Evolutionary conservation across 2,329 filamentous ascomycete species (phyloP), one percentile per base, ranked within the genome.

Genomic region (Coniella lustricola): DNA sequence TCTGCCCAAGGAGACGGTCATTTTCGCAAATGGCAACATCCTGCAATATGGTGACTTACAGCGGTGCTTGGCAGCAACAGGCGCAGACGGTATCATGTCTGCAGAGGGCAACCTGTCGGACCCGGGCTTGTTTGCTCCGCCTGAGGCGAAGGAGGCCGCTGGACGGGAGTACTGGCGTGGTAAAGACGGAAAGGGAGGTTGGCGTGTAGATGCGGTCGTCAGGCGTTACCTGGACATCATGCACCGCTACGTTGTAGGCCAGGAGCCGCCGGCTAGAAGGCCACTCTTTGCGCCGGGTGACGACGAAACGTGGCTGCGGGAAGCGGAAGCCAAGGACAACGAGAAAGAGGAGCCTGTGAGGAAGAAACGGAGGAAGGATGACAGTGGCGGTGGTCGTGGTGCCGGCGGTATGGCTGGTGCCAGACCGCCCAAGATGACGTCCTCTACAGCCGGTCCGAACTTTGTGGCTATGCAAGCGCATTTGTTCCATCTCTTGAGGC

Each of bases 11-110:
- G 90, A 96, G 41, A 94, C 90, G 7, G 93, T 98, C 20, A 80
- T 98, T 3, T 97, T 98, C 62, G 93, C 93, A 3, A 98, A 98
- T 64, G 93, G 93, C 12, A 98, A 98, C 61, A 84, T 96, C 32
- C 70, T 98, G 50, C 85, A 87, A 63, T 76, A 85, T 50, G 82
- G 74, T 0, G 91, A 98, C 62, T 72, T 98, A 10, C 77, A 84
- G 44, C 71, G 70, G 17, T 97, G 91, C 60, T 70, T 98, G 17
- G 78, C 82, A 43, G 87, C 76, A 4, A 98, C 93, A 1, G 90
- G 90, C 1, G 91, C 84, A 2, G 93, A 98, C 64, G 93, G 79
- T 16, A 81, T 98, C 44, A 97, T 98, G 93, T 91, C 85, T 56
- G 93, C 93, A 4, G 93, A 98, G 67, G 93, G 90, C 0, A 95